These are phyloP conservation scores for Saccharomyces paradoxus DNA, from an alignment of 805 yeast genomes.

Conservation along the genomic window DNA sequence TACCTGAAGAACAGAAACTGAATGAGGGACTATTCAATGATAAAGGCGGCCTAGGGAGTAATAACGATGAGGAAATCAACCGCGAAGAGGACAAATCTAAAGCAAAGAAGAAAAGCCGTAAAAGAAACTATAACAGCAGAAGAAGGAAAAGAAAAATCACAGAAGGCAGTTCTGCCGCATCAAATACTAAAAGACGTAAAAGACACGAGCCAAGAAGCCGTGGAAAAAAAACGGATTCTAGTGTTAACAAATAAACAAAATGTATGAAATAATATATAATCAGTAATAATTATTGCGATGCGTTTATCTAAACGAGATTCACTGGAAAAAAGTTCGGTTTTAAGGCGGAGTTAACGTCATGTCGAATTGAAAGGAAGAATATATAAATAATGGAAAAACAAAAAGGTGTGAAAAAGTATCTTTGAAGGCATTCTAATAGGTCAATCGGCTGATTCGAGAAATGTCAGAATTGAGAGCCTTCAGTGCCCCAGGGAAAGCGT, in stretches of 20 bases:
- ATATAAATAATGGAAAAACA: neutral
- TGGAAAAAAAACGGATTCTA: neutral
- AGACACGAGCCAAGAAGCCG: neutral
- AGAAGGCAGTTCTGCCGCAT: neutral
- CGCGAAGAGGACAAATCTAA: neutral
- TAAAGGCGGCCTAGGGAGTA: neutral
- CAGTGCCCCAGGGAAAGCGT: constrained; percentile 94
- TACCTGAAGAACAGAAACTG: neutral
- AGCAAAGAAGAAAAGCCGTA: neutral
- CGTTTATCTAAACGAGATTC: neutral
- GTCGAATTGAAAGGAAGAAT: neutral
- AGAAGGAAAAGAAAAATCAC: constrained; percentile 2
- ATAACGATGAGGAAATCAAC: neutral
- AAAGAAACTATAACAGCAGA: neutral
- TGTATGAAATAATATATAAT: neutral
- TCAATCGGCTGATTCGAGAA: neutral
- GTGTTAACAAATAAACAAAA: neutral
- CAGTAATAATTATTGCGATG: neutral
- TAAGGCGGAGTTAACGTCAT: neutral
- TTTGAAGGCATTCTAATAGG: neutral
- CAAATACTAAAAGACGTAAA: neutral
- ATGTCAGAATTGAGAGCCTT: constrained; percentile 38
- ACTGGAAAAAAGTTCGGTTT: neutral
- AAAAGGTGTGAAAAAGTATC: neutral
- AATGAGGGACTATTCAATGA: neutral